Conservation (phyloP, 805 yeast genomes). For the Myxozyma monticola region DNA sequence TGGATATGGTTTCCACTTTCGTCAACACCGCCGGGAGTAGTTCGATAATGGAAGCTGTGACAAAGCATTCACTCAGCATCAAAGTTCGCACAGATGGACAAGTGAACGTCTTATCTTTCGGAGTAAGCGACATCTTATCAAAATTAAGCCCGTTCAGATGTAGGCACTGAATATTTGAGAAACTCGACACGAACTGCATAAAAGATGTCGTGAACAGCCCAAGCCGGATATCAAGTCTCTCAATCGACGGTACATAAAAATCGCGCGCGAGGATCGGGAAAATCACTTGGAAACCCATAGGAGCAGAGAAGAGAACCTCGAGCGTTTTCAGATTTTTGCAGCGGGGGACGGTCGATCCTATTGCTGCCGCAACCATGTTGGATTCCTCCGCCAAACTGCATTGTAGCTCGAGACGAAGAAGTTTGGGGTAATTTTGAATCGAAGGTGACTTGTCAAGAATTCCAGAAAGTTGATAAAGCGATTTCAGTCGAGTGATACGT, state of each 20-base stretch:
- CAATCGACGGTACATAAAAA: constrained; percentile 18
- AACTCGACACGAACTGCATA: constrained; percentile 16
- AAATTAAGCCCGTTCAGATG: constrained; percentile 12
- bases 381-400: constrained; percentile 28
- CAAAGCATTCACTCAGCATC: constrained; percentile 8
- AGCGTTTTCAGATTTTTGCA: constrained; percentile 11
- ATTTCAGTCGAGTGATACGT: constrained; percentile 10
- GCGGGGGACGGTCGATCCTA: constrained; percentile 12
- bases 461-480: constrained; percentile 11
- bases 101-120: constrained; percentile 3
- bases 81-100: constrained; percentile 7
- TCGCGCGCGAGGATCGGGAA: constrained; percentile 14
- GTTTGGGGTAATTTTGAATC: constrained; percentile 1
- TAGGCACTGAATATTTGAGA: constrained; percentile 10
- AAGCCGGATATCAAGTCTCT: constrained; percentile 6
- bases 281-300: constrained; percentile 27
- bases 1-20: constrained; percentile 4
- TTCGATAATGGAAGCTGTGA: constrained; percentile 7
- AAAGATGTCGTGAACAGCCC: constrained; percentile 21
- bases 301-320: constrained; percentile 16
- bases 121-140: constrained; percentile 3
- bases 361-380: constrained; percentile 27
- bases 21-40: constrained; percentile 10
- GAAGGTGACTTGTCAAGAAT: constrained; percentile 14
- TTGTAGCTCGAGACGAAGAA: constrained; percentile 15